Evolutionary conservation across 257 asterid genomes (phyloP).

Genomic region (Linaria vulgaris): DNA sequence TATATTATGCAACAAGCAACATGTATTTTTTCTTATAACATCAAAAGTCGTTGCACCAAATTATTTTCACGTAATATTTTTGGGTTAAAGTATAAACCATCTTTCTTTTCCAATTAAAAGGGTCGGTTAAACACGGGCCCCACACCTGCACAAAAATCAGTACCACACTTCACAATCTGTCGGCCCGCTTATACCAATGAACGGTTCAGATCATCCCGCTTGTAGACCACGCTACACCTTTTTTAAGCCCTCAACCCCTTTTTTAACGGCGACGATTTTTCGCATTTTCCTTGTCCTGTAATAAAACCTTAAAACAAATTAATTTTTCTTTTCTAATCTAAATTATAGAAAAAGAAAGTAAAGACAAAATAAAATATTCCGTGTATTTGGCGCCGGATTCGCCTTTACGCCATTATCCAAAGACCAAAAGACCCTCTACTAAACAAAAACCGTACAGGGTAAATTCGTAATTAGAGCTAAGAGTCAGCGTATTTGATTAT

Average conservation of each 20-base stretch:
- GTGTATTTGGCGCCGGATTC: slow-evolving; percentile 40
- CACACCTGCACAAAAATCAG: slow-evolving; percentile 16
- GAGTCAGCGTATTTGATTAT: slow-evolving; percentile 20
- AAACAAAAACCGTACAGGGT: neutral
- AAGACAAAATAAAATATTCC: slow-evolving; percentile 21
- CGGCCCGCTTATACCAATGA: neutral
- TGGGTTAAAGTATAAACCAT: neutral
- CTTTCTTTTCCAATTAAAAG: neutral
- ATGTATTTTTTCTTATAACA: too few species aligned
- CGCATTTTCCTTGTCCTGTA: slow-evolving; percentile 16
- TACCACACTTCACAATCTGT: slow-evolving; percentile 19
- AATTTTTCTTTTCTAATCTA: neutral
- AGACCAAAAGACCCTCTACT: slow-evolving; percentile 20
- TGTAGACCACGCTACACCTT: slow-evolving; percentile 41
- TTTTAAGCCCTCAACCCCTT: slow-evolving; percentile 21
- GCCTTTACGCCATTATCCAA: slow-evolving; percentile 16
- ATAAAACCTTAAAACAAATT: neutral
- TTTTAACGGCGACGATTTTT: slow-evolving; percentile 49
- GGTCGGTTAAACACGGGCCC: slow-evolving; percentile 30
- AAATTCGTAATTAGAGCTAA: neutral
- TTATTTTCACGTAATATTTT: too few species aligned
- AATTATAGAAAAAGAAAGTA: neutral
- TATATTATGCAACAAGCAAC: too few species aligned
- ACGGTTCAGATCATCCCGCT: slow-evolving; percentile 43
- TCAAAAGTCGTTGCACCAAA: too few species aligned